phyloP scores from a whole-genome alignment of 2,329 filamentous ascomycete genomes.

The Trichophyton verrucosum region DNA sequence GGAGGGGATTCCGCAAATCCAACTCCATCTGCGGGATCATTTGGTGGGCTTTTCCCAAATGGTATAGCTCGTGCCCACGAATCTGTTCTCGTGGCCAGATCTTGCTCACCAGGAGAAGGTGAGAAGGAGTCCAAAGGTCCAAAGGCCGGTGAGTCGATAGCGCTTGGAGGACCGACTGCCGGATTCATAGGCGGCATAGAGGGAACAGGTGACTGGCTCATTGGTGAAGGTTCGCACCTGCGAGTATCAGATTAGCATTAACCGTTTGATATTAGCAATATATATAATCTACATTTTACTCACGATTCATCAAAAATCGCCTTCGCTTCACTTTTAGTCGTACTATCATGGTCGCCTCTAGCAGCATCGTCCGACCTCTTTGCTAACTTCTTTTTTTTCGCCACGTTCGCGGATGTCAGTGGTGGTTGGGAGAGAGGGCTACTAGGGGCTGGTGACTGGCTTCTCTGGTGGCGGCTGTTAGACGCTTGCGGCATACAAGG shows the following conservation, averaged over 20 bases:
- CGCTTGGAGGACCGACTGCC: constrained; percentile 15
- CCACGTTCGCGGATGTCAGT: constrained; percentile 10
- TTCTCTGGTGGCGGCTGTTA: constrained; percentile 29
- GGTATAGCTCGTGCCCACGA: constrained; percentile 36
- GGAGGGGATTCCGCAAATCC: constrained; percentile 29
- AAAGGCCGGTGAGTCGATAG: constrained; percentile 27
- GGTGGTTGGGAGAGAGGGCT: constrained; percentile 16
- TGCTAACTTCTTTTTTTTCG: constrained; percentile 18
- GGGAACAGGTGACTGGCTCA: neutral
- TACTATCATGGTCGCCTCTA: constrained; percentile 25
- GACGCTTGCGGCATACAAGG: constrained; percentile 34
- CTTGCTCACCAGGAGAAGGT: constrained; percentile 21
- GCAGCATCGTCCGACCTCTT: constrained; percentile 30
- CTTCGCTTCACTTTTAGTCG: constrained; percentile 20
- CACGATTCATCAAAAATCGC: constrained; percentile 27
- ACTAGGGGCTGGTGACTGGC: constrained; percentile 25
- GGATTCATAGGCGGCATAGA: neutral
- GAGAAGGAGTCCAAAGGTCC: constrained; percentile 26
- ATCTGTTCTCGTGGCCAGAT: constrained; percentile 28
- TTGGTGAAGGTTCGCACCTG: neutral
- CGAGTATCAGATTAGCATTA: neutral
- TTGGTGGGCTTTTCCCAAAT: constrained; percentile 34
- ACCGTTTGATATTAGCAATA: neutral
- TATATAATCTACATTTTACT: constrained; percentile 10
- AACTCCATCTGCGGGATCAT: constrained; percentile 24